Conservation (phyloP, 23 red algal species). For the Pyropia haitanensis region DNA sequence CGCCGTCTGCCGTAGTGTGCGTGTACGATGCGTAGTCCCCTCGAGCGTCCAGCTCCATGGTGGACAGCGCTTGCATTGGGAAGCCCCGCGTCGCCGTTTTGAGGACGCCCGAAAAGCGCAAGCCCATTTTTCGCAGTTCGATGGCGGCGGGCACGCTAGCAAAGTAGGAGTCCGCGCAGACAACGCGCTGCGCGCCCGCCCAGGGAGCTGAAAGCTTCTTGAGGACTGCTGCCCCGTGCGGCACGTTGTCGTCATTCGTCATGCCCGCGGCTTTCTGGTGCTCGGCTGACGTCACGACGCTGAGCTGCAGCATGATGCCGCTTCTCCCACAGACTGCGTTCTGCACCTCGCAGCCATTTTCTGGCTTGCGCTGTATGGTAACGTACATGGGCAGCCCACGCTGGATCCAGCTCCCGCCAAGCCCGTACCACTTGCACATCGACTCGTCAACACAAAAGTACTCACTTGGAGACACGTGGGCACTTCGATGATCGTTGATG, state of each 20-base stretch:
- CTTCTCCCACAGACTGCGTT: conserved; percentile 5
- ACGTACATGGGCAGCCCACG: conserved; percentile 20
- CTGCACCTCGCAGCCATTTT: conserved; percentile 25
- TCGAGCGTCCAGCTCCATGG: neutral
- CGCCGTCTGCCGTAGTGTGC: too few relatives aligned
- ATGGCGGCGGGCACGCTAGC: conserved; percentile 6
- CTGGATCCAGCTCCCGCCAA: conserved; percentile 14
- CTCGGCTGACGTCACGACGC: conserved; percentile 2
- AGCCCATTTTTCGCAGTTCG: neutral
- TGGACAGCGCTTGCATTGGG: conserved; percentile 2
- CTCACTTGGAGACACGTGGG: neutral
- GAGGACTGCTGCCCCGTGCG: conserved; percentile 5
- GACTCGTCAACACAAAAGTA: conserved; percentile 24
- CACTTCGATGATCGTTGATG: too few relatives aligned
- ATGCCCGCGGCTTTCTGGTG: neutral
- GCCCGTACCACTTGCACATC: conserved; percentile 11
- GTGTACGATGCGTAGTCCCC: neutral
- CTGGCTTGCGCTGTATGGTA: conserved; percentile 17
- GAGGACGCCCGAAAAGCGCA: conserved; percentile 11
- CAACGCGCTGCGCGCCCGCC: conserved; percentile 4
- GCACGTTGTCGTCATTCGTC: conserved; percentile 1
- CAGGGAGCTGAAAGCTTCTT: neutral
- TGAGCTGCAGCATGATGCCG: conserved; percentile 6
- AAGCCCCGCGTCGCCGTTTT: conserved; percentile 9
- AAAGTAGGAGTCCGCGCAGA: too few relatives aligned